phyloP scores from a whole-genome alignment of 169 alveolate genomes.

The Ichthyophthirius multifiliis region DNA sequence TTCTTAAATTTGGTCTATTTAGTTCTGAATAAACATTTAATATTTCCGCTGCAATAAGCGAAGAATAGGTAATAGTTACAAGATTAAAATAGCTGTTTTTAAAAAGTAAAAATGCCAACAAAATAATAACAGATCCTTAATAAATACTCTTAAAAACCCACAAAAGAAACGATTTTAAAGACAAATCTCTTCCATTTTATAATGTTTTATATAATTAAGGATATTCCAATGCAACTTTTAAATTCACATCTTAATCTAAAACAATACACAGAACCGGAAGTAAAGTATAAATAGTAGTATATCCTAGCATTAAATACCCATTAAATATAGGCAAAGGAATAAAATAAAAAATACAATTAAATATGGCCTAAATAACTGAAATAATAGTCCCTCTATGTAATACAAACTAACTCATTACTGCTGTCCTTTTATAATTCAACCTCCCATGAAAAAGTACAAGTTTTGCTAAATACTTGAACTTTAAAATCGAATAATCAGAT shows the following conservation, averaged over 20 bases:
- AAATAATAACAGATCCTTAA: slow-evolving; percentile 95
- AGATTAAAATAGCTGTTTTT: slow-evolving; percentile 88
- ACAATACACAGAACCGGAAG: slow-evolving; percentile 95
- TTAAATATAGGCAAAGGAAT: slow-evolving; percentile 94
- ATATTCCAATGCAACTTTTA: slow-evolving; percentile 82
- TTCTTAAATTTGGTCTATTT: not conserved
- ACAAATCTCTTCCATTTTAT: slow-evolving; percentile 92
- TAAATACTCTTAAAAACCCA: slow-evolving; percentile 94
- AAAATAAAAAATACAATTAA: slow-evolving; percentile 90
- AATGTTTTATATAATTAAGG: slow-evolving; percentile 95
- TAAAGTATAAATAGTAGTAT: slow-evolving; percentile 95
- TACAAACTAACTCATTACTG: slow-evolving; percentile 93
- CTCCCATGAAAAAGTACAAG: slow-evolving; percentile 97
- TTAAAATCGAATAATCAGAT: slow-evolving; percentile 93
- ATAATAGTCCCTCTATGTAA: slow-evolving; percentile 96
- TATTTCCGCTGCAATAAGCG: slow-evolving; percentile 93
- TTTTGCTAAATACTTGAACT: slow-evolving; percentile 89
- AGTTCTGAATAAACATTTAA: slow-evolving; percentile 92
- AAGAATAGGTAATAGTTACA: slow-evolving; percentile 95
- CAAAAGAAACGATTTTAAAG: slow-evolving; percentile 91
- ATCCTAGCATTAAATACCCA: slow-evolving; percentile 98
- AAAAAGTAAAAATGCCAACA: slow-evolving; percentile 90
- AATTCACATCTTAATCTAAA: slow-evolving; percentile 90
- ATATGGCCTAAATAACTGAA: slow-evolving; percentile 92
- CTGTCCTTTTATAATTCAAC: slow-evolving; percentile 91